Evolutionary conservation across 257 asterid species (phyloP).

Genomic region (Scutellaria minor): DNA sequence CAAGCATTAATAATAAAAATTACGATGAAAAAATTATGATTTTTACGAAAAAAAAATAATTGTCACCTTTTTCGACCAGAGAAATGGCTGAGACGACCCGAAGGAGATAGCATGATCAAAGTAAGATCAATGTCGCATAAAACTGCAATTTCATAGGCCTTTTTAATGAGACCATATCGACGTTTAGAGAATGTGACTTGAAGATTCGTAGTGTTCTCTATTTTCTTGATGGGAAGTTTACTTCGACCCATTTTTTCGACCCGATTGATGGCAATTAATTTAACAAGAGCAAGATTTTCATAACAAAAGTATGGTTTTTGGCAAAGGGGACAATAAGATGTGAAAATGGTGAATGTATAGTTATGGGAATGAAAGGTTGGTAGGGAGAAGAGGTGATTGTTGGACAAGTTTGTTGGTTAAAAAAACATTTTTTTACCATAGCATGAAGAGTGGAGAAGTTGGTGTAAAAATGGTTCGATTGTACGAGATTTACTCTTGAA

Average conservation of each 20-base stretch:
- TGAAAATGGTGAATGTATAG: slow-evolving; percentile 31
- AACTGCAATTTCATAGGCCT: slow-evolving; percentile 79
- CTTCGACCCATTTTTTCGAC: slow-evolving; percentile 65
- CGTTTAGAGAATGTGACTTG: slow-evolving; percentile 89
- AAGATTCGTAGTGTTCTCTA: slow-evolving; percentile 70
- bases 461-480: slow-evolving; percentile 24
- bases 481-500: slow-evolving; percentile 35
- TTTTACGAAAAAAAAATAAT: no score
- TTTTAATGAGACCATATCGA: slow-evolving; percentile 76
- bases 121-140: slow-evolving; percentile 76
- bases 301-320: slow-evolving; percentile 12
- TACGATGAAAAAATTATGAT: not conserved
- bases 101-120: slow-evolving; percentile 69
- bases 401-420: slow-evolving; percentile 42
- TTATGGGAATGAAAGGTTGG: slow-evolving; percentile 33
- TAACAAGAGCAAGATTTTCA: slow-evolving; percentile 11
- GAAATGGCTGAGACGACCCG: slow-evolving; percentile 76
- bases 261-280: not conserved
- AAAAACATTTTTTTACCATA: slow-evolving; percentile 29
- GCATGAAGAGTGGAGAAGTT: slow-evolving; percentile 42
- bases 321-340: slow-evolving; percentile 36
- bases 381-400: slow-evolving; percentile 41
- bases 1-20: not conserved
- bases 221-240: slow-evolving; percentile 80
- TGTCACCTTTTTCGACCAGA: slow-evolving; percentile 70